These are phyloP conservation scores for Coemansia sp. DNA, from an alignment of 192 early-diverging fungal species.

Conservation along the genomic window DNA sequence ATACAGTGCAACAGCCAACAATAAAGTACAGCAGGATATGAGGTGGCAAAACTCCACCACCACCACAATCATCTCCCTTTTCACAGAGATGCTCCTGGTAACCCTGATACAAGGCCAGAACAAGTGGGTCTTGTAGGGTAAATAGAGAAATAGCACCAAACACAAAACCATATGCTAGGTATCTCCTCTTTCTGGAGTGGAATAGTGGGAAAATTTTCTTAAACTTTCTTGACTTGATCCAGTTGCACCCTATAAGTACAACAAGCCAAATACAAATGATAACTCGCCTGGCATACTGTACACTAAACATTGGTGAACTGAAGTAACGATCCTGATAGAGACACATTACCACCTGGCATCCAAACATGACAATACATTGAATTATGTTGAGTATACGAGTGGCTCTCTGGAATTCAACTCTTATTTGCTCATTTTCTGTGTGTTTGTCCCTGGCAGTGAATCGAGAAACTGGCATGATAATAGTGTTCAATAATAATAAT, in stretches of 20 bases:
- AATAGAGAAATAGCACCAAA: background rate
- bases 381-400: background rate
- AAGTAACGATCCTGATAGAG: background rate
- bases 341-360: background rate
- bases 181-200: background rate
- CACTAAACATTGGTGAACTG: background rate
- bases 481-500: background rate
- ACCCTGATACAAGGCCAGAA: background rate
- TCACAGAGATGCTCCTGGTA: background rate
- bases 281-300: background rate
- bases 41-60: too few relatives aligned
- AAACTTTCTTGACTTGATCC: background rate
- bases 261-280: background rate
- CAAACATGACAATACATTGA: background rate
- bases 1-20: background rate
- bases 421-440: background rate
- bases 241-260: background rate
- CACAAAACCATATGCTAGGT: background rate
- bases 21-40: background rate
- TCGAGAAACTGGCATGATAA: background rate
- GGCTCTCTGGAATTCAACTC: background rate
- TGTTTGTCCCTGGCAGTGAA: background rate
- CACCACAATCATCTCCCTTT: background rate
- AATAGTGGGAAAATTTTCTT: background rate
- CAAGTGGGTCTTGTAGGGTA: background rate